Conservation (phyloP, 495 filamentous ascomycete genomes). For the Lasiosphaeria ovina region DNA sequence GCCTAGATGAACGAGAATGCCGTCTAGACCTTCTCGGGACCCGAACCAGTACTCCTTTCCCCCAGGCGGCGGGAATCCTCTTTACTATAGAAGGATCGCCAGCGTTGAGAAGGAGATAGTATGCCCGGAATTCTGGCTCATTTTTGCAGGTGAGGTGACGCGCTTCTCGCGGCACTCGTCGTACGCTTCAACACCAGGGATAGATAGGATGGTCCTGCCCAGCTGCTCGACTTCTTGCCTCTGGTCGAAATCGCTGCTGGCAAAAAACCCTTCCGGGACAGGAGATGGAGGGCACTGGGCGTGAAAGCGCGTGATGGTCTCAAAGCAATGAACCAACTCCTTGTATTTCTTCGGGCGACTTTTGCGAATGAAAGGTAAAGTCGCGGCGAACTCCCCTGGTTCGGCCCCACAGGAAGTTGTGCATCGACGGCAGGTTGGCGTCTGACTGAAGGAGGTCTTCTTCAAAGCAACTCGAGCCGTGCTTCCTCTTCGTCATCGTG, state of each 20-base stretch:
- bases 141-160: conserved; percentile 58
- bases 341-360: conserved; percentile 56
- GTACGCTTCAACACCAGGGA: conserved; percentile 83
- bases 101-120: conserved; percentile 82
- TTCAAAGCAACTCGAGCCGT: no score
- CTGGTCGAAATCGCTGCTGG: conserved; percentile 71
- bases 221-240: conserved; percentile 94
- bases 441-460: conserved; percentile 57
- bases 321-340: conserved; percentile 77
- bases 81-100: conserved; percentile 73
- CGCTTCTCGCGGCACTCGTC: conserved; percentile 61
- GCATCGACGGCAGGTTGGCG: conserved; percentile 62
- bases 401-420: conserved; percentile 92
- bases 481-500: no score
- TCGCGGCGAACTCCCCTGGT: conserved; percentile 91
- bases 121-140: conserved; percentile 87
- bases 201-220: conserved; percentile 81
- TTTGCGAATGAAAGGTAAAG: conserved; percentile 81
- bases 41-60: conserved; percentile 70
- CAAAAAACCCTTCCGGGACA: conserved; percentile 62
- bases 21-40: conserved; percentile 51
- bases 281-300: conserved; percentile 81
- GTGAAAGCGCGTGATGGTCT: conserved; percentile 88
- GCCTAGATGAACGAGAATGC: conserved; percentile 39
- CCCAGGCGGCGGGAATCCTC: conserved; percentile 73